Percentiles rank a stretch among this genome's conserved stretches.
These are phyloP conservation scores for Cercospora brassicicola DNA, from an alignment of 2,329 filamentous ascomycete genomes.

Conservation along the genomic window DNA sequence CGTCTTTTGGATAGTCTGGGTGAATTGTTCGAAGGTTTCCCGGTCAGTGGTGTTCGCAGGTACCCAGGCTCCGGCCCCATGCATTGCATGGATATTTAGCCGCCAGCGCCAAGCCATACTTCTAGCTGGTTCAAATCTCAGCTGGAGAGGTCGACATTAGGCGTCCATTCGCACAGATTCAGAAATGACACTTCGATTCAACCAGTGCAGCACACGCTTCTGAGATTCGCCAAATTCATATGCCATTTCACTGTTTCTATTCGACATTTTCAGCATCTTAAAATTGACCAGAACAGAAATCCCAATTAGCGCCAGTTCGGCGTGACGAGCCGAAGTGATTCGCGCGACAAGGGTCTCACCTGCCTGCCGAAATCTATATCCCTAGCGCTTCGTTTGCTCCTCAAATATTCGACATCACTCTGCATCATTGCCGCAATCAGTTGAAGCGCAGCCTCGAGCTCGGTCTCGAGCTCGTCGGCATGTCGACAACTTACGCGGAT, in stretches of 20 bases:
- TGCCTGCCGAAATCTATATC: not conserved
- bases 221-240: not conserved
- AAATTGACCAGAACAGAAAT: not conserved
- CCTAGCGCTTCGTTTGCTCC: not conserved
- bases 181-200: not conserved
- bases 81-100: not conserved
- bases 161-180: not conserved
- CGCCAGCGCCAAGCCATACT: not conserved
- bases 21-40: not conserved
- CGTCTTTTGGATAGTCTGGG: not conserved
- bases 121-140: not conserved
- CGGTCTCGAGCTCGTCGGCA: not conserved
- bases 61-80: not conserved
- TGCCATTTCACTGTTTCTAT: not conserved
- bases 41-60: not conserved
- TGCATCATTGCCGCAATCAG: not conserved
- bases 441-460: not conserved
- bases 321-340: not conserved
- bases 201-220: not conserved
- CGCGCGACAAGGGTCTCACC: not conserved
- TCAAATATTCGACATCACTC: not conserved
- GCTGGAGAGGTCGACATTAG: not conserved
- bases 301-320: not conserved
- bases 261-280: not conserved
- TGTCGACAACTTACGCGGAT: slow-evolving; percentile 22